phyloP scores from a whole-genome alignment of 208 protist genomes.

The Trypanosoma boissoni region DNA sequence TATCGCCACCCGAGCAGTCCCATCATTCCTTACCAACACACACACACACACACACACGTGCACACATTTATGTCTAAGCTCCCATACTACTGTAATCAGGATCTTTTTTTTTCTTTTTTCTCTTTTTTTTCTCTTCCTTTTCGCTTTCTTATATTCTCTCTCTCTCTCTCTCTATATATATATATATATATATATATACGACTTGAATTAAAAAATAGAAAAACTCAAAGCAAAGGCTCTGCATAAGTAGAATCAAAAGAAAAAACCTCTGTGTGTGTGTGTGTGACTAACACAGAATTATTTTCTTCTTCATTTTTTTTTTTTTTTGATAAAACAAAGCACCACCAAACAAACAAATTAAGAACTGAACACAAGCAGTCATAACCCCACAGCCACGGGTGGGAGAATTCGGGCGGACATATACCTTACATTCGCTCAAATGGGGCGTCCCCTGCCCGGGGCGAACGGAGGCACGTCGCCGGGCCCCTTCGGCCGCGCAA shows the following conservation, averaged over 20 bases:
- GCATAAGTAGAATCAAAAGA: too few species aligned
- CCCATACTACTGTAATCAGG: too few species aligned
- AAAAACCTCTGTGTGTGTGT: too few species aligned
- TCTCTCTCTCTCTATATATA: not conserved
- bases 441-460: constrained; percentile 56
- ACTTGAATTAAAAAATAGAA: constrained; percentile 11
- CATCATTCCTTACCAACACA: too few species aligned
- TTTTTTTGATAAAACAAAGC: constrained; percentile 42
- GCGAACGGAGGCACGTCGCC: constrained; percentile 56
- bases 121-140: constrained; percentile 8
- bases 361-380: too few species aligned
- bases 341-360: too few species aligned
- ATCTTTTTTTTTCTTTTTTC: not conserved
- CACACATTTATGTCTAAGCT: too few species aligned
- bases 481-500: constrained; percentile 50
- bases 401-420: not conserved
- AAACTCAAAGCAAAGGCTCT: too few species aligned
- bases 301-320: constrained; percentile 11
- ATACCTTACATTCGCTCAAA: constrained; percentile 25
- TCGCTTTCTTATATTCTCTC: not conserved
- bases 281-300: too few species aligned
- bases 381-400: too few species aligned
- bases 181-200: constrained; percentile 16
- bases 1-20: too few species aligned
- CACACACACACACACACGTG: too few species aligned